Evolutionary conservation across 176 grass and related monocot genomes (phyloP).

Genomic region (Dendrocalamus sinicus): DNA sequence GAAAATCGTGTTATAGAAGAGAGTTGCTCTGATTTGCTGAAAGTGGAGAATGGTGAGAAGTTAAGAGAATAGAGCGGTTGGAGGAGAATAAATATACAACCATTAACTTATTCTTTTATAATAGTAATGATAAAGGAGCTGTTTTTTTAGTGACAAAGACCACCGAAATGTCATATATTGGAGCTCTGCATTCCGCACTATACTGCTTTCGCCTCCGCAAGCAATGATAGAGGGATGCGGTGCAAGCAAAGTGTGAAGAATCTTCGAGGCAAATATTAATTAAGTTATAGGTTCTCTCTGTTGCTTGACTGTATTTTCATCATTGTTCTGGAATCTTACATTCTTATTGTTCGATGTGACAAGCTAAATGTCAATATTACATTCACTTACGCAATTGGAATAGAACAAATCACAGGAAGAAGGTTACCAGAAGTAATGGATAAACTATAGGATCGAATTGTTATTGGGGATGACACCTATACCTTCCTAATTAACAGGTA

Average conservation of each 20-base stretch:
- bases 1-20: too few relatives aligned
- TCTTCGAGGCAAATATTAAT: constrained; percentile 12
- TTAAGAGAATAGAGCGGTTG: too few relatives aligned
- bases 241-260: constrained; percentile 26
- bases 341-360: constrained; percentile 23
- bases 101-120: too few relatives aligned
- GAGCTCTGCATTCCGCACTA: constrained; percentile 43
- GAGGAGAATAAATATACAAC: too few relatives aligned
- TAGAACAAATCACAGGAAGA: constrained; percentile 15
- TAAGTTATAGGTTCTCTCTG: neutral
- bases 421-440: constrained; percentile 49
- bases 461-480: constrained; percentile 21
- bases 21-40: too few relatives aligned
- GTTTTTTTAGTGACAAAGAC: constrained; percentile 29
- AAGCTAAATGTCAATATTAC: neutral
- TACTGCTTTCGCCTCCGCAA: constrained; percentile 32
- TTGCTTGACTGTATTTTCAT: constrained; percentile 1
- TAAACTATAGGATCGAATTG: constrained; percentile 19
- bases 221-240: constrained; percentile 23
- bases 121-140: neutral
- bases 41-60: too few relatives aligned
- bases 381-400: neutral
- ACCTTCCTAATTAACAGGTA: constrained; percentile 30
- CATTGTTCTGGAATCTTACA: neutral
- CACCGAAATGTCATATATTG: constrained; percentile 29